Evolutionary conservation across 2,329 filamentous ascomycete species (phyloP).

Genomic region (Colletotrichum filicis): DNA sequence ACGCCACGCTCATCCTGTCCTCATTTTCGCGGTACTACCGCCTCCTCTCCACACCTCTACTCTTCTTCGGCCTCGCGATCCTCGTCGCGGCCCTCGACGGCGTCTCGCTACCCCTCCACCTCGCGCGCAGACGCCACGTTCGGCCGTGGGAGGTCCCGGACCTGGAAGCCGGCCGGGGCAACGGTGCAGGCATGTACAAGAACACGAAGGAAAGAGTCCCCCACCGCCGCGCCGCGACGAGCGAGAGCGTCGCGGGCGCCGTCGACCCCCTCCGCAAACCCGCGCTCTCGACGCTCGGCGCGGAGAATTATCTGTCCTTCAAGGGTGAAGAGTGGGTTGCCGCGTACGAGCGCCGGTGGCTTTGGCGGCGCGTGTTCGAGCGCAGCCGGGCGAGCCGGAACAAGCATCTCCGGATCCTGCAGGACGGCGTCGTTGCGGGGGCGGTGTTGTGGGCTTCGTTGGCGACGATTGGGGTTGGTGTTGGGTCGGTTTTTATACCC

Average conservation of each 20-base stretch:
- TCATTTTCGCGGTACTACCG: slow-evolving; percentile 41
- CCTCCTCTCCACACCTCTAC: slow-evolving; percentile 44
- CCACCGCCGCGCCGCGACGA: slow-evolving; percentile 32
- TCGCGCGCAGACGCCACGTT: slow-evolving; percentile 45
- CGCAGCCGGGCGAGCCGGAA: slow-evolving; percentile 39
- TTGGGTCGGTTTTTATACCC: slow-evolving; percentile 38
- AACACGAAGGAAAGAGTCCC: background rate
- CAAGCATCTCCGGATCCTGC: slow-evolving; percentile 40
- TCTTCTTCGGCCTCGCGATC: slow-evolving; percentile 48
- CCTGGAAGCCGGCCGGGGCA: slow-evolving; percentile 43
- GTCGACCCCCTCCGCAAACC: slow-evolving; percentile 38
- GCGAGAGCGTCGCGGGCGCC: slow-evolving; percentile 28
- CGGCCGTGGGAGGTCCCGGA: slow-evolving; percentile 51
- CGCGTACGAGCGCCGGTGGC: slow-evolving; percentile 36
- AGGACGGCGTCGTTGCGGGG: slow-evolving; percentile 43
- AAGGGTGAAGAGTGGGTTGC: slow-evolving; percentile 38
- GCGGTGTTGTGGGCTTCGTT: slow-evolving; percentile 42
- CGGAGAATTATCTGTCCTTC: slow-evolving; percentile 37
- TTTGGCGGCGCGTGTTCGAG: slow-evolving; percentile 38
- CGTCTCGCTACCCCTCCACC: slow-evolving; percentile 49
- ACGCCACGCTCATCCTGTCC: slow-evolving; percentile 47
- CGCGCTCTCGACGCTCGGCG: slow-evolving; percentile 40
- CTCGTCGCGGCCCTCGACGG: slow-evolving; percentile 48
- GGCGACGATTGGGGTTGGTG: slow-evolving; percentile 38
- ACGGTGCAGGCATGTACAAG: background rate